Conservation (phyloP, 2,329 filamentous ascomycete genomes). For the Penicillium brasilianum region DNA sequence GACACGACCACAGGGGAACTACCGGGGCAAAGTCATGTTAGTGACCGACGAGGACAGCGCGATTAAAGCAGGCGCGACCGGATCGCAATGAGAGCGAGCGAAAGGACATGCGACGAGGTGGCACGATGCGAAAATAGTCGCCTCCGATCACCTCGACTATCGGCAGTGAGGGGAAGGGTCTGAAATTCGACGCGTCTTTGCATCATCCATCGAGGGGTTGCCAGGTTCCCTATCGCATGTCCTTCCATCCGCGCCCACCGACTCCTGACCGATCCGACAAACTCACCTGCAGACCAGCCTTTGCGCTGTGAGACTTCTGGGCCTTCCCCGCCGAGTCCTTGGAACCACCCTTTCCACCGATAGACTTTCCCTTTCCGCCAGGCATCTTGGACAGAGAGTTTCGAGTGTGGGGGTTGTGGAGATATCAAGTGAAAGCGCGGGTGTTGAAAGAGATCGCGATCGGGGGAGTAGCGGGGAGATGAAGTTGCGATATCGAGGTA, state of each 20-base stretch:
- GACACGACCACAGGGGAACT: conserved; percentile 99
- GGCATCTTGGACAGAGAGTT: conserved; percentile 59
- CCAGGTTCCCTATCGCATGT: conserved; percentile 11
- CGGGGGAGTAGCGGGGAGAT: conserved; percentile 35
- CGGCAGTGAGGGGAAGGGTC: conserved; percentile 18
- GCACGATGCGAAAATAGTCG: conserved; percentile 10
- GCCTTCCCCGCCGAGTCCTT: conserved; percentile 85
- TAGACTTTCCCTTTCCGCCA: conserved; percentile 92
- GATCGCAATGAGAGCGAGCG: not conserved
- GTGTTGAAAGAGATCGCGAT: conserved; percentile 25
- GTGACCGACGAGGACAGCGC: conserved; percentile 23
- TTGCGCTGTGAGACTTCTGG: conserved; percentile 90
- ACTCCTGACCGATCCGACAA: conserved; percentile 7
- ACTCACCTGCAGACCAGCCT: conserved; percentile 92
- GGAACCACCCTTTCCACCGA: conserved; percentile 87
- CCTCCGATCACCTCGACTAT: conserved; percentile 7
- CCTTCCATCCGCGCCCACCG: not conserved
- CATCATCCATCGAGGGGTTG: conserved; percentile 18
- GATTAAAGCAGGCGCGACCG: conserved; percentile 1
- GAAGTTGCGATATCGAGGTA: conserved; percentile 32
- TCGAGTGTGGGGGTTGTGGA: conserved; percentile 31
- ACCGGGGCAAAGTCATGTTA: conserved; percentile 25
- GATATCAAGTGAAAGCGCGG: conserved; percentile 34
- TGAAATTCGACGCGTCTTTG: conserved; percentile 28
- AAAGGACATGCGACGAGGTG: conserved; percentile 19